These are phyloP conservation scores for Aspergillus felis DNA, from an alignment of 2,329 filamentous ascomycete genomes.

Conservation along the genomic window DNA sequence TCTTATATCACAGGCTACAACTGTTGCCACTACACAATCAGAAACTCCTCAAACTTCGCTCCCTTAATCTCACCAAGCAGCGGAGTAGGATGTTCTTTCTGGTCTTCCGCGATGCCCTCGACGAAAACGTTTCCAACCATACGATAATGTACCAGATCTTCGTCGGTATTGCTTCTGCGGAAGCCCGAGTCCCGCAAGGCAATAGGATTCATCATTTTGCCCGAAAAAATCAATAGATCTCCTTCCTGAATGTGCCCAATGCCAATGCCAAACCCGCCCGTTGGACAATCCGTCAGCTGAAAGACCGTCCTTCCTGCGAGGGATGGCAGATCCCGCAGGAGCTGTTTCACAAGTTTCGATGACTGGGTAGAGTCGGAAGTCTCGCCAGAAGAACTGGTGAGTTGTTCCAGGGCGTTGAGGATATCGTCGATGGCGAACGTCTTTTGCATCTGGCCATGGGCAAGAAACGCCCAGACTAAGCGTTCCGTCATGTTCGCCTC, in stretches of 20 bases:
- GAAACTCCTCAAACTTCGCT: not conserved
- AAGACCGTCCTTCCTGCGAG: not conserved
- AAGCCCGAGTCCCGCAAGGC: not conserved
- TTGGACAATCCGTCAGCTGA: not conserved
- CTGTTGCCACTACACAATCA: not conserved
- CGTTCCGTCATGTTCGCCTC: not conserved
- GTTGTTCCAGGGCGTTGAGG: not conserved
- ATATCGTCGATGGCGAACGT: not conserved
- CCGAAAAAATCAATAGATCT: constrained; percentile 3
- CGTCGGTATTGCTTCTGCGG: not conserved
- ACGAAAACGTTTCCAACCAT: constrained; percentile 6
- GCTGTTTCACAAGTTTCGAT: not conserved
- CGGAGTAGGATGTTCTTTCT: constrained; percentile 2
- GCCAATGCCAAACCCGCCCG: constrained; percentile 2
- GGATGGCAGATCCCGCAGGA: not conserved
- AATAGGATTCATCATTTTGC: constrained; percentile 3
- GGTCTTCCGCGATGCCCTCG: constrained; percentile 3
- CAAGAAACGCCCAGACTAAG: constrained; percentile 1
- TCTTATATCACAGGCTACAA: no score
- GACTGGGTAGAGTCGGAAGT: not conserved
- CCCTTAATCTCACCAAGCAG: constrained; percentile 1
- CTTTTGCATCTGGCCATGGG: not conserved
- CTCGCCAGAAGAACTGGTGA: not conserved
- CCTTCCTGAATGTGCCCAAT: constrained; percentile 1
- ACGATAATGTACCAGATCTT: not conserved